phyloP scores from a whole-genome alignment of 371 early-diverging fungal species.

The Lichtheimia corymbifera region DNA sequence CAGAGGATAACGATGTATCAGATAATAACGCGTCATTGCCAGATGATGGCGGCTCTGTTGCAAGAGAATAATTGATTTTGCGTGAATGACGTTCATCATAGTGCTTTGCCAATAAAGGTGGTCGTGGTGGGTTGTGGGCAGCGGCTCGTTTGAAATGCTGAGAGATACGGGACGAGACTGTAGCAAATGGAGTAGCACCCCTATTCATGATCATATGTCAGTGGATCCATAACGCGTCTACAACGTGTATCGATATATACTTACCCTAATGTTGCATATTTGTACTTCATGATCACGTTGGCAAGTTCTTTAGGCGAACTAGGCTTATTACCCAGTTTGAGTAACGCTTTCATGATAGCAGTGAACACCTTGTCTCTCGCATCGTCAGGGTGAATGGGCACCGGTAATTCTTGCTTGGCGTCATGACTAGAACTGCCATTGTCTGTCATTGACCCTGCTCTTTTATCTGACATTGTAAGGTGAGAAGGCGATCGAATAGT shows the following conservation, averaged over 20 bases:
- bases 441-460: not conserved
- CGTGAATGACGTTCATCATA: conserved; percentile 74
- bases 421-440: not conserved
- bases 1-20: conserved; percentile 4
- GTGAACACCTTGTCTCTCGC: conserved; percentile 81
- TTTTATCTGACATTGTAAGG: too few species aligned
- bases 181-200: conserved; percentile 84
- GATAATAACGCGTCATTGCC: not conserved
- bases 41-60: conserved; percentile 34
- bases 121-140: conserved; percentile 73
- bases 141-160: conserved; percentile 84
- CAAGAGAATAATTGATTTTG: conserved; percentile 78
- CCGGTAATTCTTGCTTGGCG: conserved; percentile 13
- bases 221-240: not conserved
- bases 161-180: conserved; percentile 84
- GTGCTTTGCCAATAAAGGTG: conserved; percentile 70
- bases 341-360: conserved; percentile 77
- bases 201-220: conserved; percentile 18
- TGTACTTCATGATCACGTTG: conserved; percentile 71
- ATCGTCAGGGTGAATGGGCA: conserved; percentile 71
- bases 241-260: not conserved
- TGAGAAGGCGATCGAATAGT: too few species aligned
- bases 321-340: conserved; percentile 74
- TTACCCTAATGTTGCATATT: conserved; percentile 77
- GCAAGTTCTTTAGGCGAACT: conserved; percentile 82